Evolutionary conservation across 176 grass and related monocot species (phyloP), one percentile per base, ranked within the genome.

Genomic region (Olyra latifolia): DNA sequence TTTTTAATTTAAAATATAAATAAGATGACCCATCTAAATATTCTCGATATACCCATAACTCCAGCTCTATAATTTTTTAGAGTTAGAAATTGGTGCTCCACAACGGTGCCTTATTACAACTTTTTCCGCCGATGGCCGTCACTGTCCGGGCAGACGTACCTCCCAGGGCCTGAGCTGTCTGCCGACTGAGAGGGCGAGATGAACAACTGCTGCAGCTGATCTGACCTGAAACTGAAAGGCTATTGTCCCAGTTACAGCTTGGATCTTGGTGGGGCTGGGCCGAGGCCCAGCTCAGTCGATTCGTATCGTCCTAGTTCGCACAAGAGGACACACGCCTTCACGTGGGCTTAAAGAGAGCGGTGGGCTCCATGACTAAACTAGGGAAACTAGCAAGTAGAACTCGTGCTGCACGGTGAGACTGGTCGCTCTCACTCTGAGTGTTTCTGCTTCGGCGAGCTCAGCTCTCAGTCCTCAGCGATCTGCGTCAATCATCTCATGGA

Each of bases 281-380:
- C 4, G 7, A 62, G 74, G 77, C 69, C 74, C 80, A 80, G 5
- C 27, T 62, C 32, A 61, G 59, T 29, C 57, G 12, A 63, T 75
- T 61, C 2, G 4, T 11, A 6, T 53, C 54, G 11, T 35, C 71
- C 49, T 70, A 25, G 41, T 5, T 68, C 53, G 19, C 55, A n/a
- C 80, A 72, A 46, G 45, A 82, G 6, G 10, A 57, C 78, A 67
- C 11, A 29, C 17, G 56, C 24, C 41, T 84, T 91, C 88, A 80
- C 84, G 80, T 87, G 88, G 79, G 80, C 74, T 79, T 58, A 49
- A 78, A 72, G 82, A 62, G 52, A 3, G 40, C 47, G 56, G 85
- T 84, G 71, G 61, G 63, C 38, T 85, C 49, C 10, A 19, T 1
- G 73, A 41, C 42, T 16, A 24, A 24, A 35, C 32, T 35, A 62